Base-by-base conservation (phyloP, 371 early-diverging fungal species). In the Lichtheimia hyalospora region DNA sequence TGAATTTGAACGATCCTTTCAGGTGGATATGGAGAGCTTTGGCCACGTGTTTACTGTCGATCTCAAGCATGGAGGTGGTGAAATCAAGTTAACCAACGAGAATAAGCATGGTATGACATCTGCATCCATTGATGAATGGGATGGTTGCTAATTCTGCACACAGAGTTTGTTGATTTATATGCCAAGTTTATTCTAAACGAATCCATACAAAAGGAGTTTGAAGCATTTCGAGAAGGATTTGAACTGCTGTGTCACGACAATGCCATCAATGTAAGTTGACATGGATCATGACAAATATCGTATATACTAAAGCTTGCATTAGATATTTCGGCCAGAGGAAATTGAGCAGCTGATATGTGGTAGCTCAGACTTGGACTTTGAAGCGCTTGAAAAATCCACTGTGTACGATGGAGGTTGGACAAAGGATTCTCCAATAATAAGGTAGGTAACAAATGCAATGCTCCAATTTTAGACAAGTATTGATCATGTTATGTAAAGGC, bases 331-430 rank as follows among this genome's bases (percentile, higher is more conserved):
- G 53, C 94, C 97, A 0, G 92, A 93, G 67, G 99, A 99, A 70
- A 85, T 99, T 20, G 97, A 98, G 71, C 86, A 92, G 63, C 83
- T 99, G 41, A 90, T 99, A n/a, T 92, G 96, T 49, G 99, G 99
- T 13, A 89, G 90, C 23, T 89, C 91, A 2, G 91, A 92, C 59
- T 66, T 98, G 39, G 95, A 99, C 62, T 87, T 98, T 64, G 73
- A 87, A 41, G 92, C 89, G 20, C 69, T 98, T 18, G 93, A 93
- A 63, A 70, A 80, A 25, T 87, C 89, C 10, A 91, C 96, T 3
- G 87, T 91, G 34, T 96, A 96, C 66, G 96, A 95, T 63, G 96
- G 95, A 34, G 93, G 93, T 4, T 92, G 86, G 76, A 75, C 81
- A 15, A 75, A 76, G 49, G 77, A 84, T 10, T 82, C 91, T 0